These are phyloP conservation scores for Pichia pseudocactophila DNA, from an alignment of 805 yeast species.

Conservation along the genomic window DNA sequence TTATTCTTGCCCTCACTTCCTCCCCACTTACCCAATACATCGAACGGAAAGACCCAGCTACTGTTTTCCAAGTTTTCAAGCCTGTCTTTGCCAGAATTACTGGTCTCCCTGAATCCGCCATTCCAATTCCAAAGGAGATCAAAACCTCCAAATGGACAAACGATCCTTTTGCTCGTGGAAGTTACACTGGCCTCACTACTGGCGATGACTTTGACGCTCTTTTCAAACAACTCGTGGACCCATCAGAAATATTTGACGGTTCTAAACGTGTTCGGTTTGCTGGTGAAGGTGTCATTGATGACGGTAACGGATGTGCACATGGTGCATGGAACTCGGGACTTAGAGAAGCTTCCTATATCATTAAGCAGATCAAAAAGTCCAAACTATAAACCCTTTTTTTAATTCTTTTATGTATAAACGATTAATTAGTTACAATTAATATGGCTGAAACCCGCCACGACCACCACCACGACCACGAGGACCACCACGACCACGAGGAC, in stretches of 20 bases:
- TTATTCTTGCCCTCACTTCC: conserved; percentile 38
- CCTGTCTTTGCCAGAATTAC: conserved; percentile 32
- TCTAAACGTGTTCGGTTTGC: conserved; percentile 40
- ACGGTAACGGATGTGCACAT: conserved; percentile 51
- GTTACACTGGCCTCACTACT: conserved; percentile 28
- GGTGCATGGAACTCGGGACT: conserved; percentile 47
- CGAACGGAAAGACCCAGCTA: conserved; percentile 28
- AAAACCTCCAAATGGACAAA: conserved; percentile 38
- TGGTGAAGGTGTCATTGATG: conserved; percentile 45
- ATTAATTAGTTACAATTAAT: conserved; percentile 10
- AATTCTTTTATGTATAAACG: too few species aligned
- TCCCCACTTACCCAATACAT: conserved; percentile 41
- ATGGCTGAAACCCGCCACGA: conserved; percentile 25
- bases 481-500: conserved; percentile 28
- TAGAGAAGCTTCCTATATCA: conserved; percentile 34
- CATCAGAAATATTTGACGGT: conserved; percentile 33
- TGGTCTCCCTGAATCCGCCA: conserved; percentile 15
- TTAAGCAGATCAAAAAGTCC: conserved; percentile 16
- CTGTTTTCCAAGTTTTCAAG: conserved; percentile 38
- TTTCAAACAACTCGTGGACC: conserved; percentile 31
- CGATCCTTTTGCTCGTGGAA: conserved; percentile 45
- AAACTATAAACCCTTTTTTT: conserved; percentile 14
- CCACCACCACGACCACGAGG: conserved; percentile 11
- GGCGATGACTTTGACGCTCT: conserved; percentile 22
- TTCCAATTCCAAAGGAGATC: conserved; percentile 21